A percentile compares a stretch with the other conserved stretches of the same genome.
Conservation (phyloP, 73 alveolate genomes). For the Tetrahymena thermophila region DNA sequence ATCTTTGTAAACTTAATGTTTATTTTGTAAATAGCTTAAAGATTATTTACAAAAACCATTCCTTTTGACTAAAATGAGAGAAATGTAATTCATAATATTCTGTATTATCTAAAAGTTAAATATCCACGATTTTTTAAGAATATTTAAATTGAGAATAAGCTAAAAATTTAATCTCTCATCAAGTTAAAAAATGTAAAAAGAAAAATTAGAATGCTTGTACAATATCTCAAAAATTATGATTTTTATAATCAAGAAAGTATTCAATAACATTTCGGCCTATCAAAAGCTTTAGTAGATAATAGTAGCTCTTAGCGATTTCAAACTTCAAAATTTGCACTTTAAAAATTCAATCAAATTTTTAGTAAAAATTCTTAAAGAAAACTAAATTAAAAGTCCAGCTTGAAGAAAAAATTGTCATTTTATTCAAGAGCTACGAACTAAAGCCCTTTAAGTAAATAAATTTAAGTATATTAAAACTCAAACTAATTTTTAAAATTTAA, state of each 20-base stretch:
- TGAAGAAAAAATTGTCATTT: neutral
- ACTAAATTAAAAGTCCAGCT: too few relatives aligned
- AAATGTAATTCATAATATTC: too few relatives aligned
- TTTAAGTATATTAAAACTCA: too few relatives aligned
- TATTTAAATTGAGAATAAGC: too few relatives aligned
- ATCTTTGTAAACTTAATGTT: too few relatives aligned
- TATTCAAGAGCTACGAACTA: neutral
- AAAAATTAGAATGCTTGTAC: neutral
- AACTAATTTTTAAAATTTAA: too few relatives aligned
- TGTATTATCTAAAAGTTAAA: too few relatives aligned
- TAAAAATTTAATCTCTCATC: neutral
- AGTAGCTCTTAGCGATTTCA: neutral
- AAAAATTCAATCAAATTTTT: too few relatives aligned
- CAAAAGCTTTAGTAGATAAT: neutral
- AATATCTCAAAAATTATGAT: too few relatives aligned
- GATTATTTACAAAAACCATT: neutral
- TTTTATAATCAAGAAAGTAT: neutral
- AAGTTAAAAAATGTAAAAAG: neutral
- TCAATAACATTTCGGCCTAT: neutral
- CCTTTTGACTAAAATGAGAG: neutral
- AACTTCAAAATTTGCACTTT: neutral
- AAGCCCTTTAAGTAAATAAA: neutral
- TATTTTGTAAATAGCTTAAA: too few relatives aligned
- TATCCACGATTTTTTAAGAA: neutral
- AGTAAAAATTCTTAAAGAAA: too few relatives aligned